Base-by-base conservation (phyloP, 371 early-diverging fungal genomes). In the Mortierella sp. region DNA sequence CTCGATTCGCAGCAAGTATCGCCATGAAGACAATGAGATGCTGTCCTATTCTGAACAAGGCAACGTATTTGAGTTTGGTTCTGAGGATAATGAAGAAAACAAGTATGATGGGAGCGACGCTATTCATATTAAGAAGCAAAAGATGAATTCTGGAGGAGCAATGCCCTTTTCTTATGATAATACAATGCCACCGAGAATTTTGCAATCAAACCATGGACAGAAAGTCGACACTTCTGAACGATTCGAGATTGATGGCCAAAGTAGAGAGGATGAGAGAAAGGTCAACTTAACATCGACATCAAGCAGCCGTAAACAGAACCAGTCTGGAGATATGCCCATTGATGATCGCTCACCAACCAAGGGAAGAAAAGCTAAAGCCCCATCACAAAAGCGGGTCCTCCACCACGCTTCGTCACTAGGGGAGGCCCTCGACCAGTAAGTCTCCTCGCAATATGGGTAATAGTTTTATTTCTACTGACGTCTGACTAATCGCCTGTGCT, bases 371-470 rank as follows among this genome's bases (percentile, higher is more conserved):
- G 51, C 54, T 17, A 53, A 23, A 22, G 51, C 75, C 2, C 12
- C 64, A 13, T 40, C 42, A n/a, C 64, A 49, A 35, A 75, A 64
- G 29, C 75, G 75, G 1, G 23, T n/a, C 0, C 40, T 61, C 15
- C 74, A 60, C 3, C 63, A n/a, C 22, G 31, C 70, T 6, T 61
- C 72, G 10, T 47, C 62, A 17, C 62, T 62, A 37, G 74, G 59
- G 37, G 69, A 74, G 1, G 68, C 64, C 23, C 28, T 64, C n/a
- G 80, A 74, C 37, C 64, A 64, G 80, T 79, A 74, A 53, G 80
- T 66, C 13, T 34, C 7, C 10, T 32, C n/a, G 15, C 31, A 17
- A 7, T 15, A 0, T 57, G 42, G 35, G 23, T 35, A 17, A 47
- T 59, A 54, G 22, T 28, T 28, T 12, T 5, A 1, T n/a, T 28